Conservation (phyloP, 352 stramenopile genomes). For the Globisporangium emineosum region DNA sequence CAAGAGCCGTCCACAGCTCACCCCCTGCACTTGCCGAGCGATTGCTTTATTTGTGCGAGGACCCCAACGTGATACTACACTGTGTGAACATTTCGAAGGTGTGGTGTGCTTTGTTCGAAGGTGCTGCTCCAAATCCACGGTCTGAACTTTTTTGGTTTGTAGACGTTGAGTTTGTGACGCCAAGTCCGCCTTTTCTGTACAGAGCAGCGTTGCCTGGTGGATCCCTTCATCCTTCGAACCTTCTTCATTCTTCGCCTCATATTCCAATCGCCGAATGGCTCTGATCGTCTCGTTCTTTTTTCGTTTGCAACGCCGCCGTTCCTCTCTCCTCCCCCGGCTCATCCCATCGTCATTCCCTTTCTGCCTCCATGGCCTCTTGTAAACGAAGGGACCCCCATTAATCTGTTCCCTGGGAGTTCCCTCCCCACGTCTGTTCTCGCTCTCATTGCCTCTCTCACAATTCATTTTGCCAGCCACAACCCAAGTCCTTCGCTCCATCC, state of each 20-base stretch:
- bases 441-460: neutral
- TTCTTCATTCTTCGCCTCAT: neutral
- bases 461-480: neutral
- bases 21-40: no score
- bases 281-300: neutral
- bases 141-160: neutral
- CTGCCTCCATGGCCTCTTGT: neutral
- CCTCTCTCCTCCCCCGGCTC: neutral
- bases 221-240: neutral
- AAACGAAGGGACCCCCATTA: neutral
- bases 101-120: neutral
- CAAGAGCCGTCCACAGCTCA: no score
- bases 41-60: no score
- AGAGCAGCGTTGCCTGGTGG: neutral
- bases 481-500: neutral
- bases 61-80: no score
- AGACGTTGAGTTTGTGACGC: neutral
- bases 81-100: neutral
- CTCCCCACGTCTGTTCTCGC: no score
- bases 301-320: neutral
- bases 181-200: neutral
- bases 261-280: no score
- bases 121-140: neutral
- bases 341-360: neutral
- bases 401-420: no score